phyloP scores from a whole-genome alignment of 164 flowering plant genomes.

The Stephania yunnanensis region DNA sequence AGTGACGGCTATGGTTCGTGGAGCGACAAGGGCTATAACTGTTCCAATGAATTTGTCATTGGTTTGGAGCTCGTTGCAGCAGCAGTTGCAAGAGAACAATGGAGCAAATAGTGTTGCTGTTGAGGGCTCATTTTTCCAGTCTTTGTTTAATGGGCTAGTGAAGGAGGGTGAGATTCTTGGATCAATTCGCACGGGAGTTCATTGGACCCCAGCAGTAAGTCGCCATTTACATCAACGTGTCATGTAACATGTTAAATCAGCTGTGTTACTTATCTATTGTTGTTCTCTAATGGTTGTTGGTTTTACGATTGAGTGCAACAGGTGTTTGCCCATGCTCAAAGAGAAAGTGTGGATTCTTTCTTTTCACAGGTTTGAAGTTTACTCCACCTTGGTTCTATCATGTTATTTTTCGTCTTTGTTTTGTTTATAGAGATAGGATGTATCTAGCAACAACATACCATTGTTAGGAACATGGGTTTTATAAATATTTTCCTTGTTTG shows the following conservation, averaged over 20 bases:
- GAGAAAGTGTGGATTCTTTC: slow-evolving; percentile 84
- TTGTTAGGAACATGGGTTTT: not conserved
- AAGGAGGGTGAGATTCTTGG: slow-evolving; percentile 86
- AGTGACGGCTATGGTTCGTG: slow-evolving; percentile 93
- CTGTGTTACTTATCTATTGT: not conserved
- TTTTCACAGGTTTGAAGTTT: slow-evolving; percentile 70
- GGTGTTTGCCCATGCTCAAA: slow-evolving; percentile 92
- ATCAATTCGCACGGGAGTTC: slow-evolving; percentile 88
- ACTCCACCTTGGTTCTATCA: not conserved
- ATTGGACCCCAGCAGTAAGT: slow-evolving; percentile 94
- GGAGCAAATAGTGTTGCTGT: slow-evolving; percentile 81
- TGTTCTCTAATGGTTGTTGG: slow-evolving; percentile 5
- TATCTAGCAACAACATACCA: not conserved
- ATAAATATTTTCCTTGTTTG: not conserved
- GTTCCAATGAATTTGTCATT: slow-evolving; percentile 77
- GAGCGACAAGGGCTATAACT: slow-evolving; percentile 80
- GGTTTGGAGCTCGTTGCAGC: slow-evolving; percentile 83
- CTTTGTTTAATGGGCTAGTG: slow-evolving; percentile 68
- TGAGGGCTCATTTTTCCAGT: slow-evolving; percentile 79
- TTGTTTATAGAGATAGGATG: not conserved
- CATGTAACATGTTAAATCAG: slow-evolving; percentile 3
- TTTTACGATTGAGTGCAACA: slow-evolving; percentile 22
- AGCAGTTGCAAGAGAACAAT: slow-evolving; percentile 58
- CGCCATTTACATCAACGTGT: not conserved
- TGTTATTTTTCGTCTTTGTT: not conserved